Evolutionary conservation across 2,329 filamentous ascomycete genomes (phyloP).

Genomic region (Talaromyces sp.): DNA sequence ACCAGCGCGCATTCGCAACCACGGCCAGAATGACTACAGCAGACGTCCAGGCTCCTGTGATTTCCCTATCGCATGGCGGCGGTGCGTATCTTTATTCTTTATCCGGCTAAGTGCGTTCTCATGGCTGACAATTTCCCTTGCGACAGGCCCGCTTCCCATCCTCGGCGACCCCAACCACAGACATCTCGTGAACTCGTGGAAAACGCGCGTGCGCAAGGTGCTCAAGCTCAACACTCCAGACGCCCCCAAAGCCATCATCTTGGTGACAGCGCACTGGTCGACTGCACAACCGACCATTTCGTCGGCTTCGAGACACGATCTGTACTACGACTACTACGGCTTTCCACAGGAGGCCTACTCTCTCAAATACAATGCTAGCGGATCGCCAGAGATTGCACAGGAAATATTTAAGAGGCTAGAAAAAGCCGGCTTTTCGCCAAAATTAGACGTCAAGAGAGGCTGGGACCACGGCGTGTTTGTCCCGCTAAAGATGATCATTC

Average conservation of each 20-base stretch:
- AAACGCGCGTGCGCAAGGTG: slow-evolving; percentile 8
- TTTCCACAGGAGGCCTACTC: slow-evolving; percentile 11
- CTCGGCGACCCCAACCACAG: slow-evolving; percentile 7
- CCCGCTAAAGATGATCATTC: slow-evolving; percentile 7
- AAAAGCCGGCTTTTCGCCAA: slow-evolving; percentile 6
- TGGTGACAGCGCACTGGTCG: slow-evolving; percentile 11
- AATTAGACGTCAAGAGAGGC: slow-evolving; percentile 6
- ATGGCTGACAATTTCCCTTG: neutral
- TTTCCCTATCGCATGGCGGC: slow-evolving; percentile 7
- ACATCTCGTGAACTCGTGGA: slow-evolving; percentile 9
- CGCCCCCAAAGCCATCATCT: slow-evolving; percentile 10
- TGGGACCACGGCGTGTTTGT: slow-evolving; percentile 13
- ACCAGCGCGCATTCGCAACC: slow-evolving; percentile 1
- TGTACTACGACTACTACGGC: slow-evolving; percentile 12
- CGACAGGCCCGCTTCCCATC: slow-evolving; percentile 8
- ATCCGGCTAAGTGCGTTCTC: neutral
- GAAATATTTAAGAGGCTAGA: slow-evolving; percentile 6
- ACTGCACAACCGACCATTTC: slow-evolving; percentile 9
- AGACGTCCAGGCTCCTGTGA: slow-evolving; percentile 1
- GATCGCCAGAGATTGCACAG: slow-evolving; percentile 5
- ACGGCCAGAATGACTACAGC: slow-evolving; percentile 2
- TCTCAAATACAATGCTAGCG: slow-evolving; percentile 9
- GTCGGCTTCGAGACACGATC: slow-evolving; percentile 4
- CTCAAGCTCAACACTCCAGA: slow-evolving; percentile 2
- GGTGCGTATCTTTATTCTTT: neutral